These are phyloP conservation scores for Pisolithus microcarpus DNA, from an alignment of 768 basidiomycete genomes.

Conservation along the genomic window DNA sequence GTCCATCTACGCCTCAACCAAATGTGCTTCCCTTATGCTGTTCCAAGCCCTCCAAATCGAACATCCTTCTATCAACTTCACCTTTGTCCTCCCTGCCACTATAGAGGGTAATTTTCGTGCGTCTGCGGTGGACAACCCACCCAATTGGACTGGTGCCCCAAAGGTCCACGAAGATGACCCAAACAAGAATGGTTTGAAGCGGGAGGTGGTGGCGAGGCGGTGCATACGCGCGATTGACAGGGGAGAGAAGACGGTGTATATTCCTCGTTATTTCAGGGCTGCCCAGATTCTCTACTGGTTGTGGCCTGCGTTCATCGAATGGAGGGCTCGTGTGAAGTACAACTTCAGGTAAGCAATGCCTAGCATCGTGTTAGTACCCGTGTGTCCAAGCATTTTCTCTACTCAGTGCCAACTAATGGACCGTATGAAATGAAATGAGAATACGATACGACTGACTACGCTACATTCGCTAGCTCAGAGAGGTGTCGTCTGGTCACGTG, in stretches of 20 bases:
- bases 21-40: slow-evolving; percentile 69
- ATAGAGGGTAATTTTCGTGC: slow-evolving; percentile 76
- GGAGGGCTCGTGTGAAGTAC: slow-evolving; percentile 57
- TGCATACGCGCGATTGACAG: slow-evolving; percentile 57
- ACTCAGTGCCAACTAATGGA: neutral
- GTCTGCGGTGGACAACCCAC: slow-evolving; percentile 60
- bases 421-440: no score
- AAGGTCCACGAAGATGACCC: slow-evolving; percentile 40
- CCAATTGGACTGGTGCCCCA: slow-evolving; percentile 25
- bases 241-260: slow-evolving; percentile 50
- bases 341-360: slow-evolving; percentile 33
- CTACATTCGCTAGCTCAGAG: no score
- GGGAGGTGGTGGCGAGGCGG: slow-evolving; percentile 50
- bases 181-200: slow-evolving; percentile 50
- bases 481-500: no score
- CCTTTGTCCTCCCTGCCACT: slow-evolving; percentile 57
- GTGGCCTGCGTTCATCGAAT: slow-evolving; percentile 51
- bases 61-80: slow-evolving; percentile 61
- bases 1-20: slow-evolving; percentile 76
- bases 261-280: slow-evolving; percentile 41
- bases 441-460: no score
- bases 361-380: neutral
- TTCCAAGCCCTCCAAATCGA: slow-evolving; percentile 79
- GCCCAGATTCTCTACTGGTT: slow-evolving; percentile 62
- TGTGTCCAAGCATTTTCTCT: neutral